Evolutionary conservation across 768 basidiomycete genomes (phyloP), one percentile per base, ranked within the genome.

Genomic region (Rhodotorula sphaerocarpa): DNA sequence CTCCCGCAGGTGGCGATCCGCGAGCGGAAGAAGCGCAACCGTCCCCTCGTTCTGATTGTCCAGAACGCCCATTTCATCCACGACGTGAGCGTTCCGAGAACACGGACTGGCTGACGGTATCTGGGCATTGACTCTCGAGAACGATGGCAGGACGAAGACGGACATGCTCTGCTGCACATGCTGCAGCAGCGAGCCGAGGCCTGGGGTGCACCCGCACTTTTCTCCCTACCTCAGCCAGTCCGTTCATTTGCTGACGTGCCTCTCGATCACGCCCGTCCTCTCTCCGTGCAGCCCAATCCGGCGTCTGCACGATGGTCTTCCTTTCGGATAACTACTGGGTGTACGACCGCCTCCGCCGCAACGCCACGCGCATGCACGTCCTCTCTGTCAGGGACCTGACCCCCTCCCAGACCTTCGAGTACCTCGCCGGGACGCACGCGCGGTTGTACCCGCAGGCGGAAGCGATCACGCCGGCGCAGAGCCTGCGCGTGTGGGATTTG

Each of bases 111-210:
- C 48, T 34, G 6, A 39, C n/a, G n/a, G n/a, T n/a, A n/a, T n/a
- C n/a, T n/a, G n/a, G n/a, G n/a, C 5, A 12, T 33, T 3, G 30
- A 18, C 27, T 21, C 20, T 21, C 18, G 34, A n/a, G 2, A 15
- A 86, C n/a, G n/a, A n/a, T n/a, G 89, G 68, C 45, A 46, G 45
- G 82, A 88, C 66, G 86, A 86, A 15, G 83, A 82, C 31, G 88
- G 89, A 0, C 79, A 80, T 65, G 82, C 85, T 45, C 82, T 91
- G 77, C 77, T 95, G n/a, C 76, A 90, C 58, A 88, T 89, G 70
- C 79, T 91, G 23, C 90, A 91, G 72, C 87, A 88, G 72, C 81
- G 84, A 58, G 90, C 87, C 9, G 90, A 91, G 73, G 76, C 84
- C 10, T 92, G 91, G 88, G 60, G 36, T 39, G 16, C 9, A 16